Evolutionary conservation across 768 basidiomycete genomes (phyloP).

Genomic region (Amanita pallidorosea): DNA sequence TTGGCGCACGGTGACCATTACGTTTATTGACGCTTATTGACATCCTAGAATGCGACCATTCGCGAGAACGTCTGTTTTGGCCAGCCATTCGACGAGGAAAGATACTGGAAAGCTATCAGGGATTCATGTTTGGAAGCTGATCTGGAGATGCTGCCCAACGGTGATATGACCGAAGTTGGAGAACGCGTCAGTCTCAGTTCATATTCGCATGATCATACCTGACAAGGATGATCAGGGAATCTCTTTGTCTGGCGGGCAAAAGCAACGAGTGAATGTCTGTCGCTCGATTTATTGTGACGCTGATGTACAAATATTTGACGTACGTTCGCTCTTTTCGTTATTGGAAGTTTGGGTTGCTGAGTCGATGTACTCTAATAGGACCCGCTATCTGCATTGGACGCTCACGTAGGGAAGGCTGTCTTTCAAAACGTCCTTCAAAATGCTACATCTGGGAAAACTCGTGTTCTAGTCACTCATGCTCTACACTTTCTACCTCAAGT

Average conservation of each 20-base stretch:
- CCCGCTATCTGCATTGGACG: slow-evolving; percentile 84
- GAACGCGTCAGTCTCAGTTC: slow-evolving; percentile 33
- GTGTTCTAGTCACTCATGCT: slow-evolving; percentile 86
- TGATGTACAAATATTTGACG: slow-evolving; percentile 82
- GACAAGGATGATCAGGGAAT: slow-evolving; percentile 43
- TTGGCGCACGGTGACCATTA: not conserved
- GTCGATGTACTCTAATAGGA: slow-evolving; percentile 33
- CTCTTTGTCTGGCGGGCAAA: slow-evolving; percentile 74
- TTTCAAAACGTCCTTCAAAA: slow-evolving; percentile 77
- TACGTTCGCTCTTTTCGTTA: slow-evolving; percentile 13
- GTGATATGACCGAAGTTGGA: slow-evolving; percentile 79
- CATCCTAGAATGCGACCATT: slow-evolving; percentile 61
- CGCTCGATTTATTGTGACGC: slow-evolving; percentile 80
- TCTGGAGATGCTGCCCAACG: slow-evolving; percentile 62
- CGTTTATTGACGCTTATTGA: slow-evolving; percentile 2
- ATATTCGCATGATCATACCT: not conserved
- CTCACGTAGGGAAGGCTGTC: slow-evolving; percentile 81
- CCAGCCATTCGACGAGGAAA: slow-evolving; percentile 65
- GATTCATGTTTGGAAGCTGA: slow-evolving; percentile 77
- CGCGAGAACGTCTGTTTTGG: slow-evolving; percentile 89
- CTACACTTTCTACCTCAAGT: slow-evolving; percentile 83
- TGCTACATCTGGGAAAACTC: slow-evolving; percentile 56
- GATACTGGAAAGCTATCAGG: slow-evolving; percentile 72
- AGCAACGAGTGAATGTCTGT: slow-evolving; percentile 77
- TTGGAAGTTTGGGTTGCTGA: not conserved